Evolutionary conservation across 495 filamentous ascomycete genomes (phyloP).

Genomic region (Elaphomyces granulatus): DNA sequence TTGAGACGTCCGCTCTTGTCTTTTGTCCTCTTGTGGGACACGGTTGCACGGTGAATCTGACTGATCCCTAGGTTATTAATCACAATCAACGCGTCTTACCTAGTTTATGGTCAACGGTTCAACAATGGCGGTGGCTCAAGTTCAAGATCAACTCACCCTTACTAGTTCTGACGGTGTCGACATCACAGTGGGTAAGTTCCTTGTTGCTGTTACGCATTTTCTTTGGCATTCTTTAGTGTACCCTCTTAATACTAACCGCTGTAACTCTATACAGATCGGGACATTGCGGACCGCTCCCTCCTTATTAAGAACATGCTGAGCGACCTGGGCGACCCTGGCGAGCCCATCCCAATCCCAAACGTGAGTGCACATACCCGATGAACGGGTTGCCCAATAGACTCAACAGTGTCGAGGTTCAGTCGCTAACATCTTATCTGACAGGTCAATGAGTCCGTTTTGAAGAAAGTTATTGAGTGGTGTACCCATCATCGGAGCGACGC

Average conservation of each 20-base stretch:
- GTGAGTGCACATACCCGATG: no score
- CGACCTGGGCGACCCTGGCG: constrained; percentile 60
- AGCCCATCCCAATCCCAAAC: constrained; percentile 76
- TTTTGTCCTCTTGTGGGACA: no score
- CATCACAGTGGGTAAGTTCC: constrained; percentile 39
- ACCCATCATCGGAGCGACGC: constrained; percentile 85
- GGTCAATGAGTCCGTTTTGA: constrained; percentile 87
- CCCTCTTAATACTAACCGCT: constrained; percentile 12
- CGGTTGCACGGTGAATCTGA: no score
- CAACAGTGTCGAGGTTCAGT: no score
- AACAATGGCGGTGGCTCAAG: no score
- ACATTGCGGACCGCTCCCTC: constrained; percentile 79
- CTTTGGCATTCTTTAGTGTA: no score
- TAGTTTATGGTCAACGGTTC: no score
- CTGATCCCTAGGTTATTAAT: no score
- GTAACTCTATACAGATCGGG: constrained; percentile 45
- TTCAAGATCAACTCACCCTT: no score
- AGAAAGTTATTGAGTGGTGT: constrained; percentile 97
- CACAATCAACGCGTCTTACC: no score
- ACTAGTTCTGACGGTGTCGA: constrained; percentile 42
- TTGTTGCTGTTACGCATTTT: not conserved
- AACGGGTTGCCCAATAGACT: no score
- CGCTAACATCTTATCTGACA: constrained; percentile 18
- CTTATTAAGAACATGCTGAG: constrained; percentile 98
- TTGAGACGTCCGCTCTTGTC: no score